Evolutionary conservation across 2,329 filamentous ascomycete species (phyloP).

Genomic region (Pseudogymnoascus sp.): DNA sequence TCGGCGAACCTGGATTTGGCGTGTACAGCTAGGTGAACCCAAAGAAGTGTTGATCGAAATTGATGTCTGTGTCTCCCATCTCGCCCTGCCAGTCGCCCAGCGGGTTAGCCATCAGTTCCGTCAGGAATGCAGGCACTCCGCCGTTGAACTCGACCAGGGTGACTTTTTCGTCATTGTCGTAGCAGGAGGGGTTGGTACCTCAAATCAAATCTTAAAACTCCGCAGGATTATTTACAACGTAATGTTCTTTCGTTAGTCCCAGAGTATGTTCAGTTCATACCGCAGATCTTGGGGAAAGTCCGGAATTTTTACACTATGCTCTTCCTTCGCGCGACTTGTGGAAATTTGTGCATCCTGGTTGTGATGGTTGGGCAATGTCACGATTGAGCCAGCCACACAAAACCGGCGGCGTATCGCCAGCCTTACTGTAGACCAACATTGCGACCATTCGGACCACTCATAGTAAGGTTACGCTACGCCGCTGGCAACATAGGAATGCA

Average conservation of each 20-base stretch:
- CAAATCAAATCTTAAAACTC: no score
- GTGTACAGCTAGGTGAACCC: constrained; percentile 28
- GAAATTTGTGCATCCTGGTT: no score
- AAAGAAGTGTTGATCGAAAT: constrained; percentile 25
- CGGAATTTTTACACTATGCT: no score
- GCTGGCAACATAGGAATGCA: neutral
- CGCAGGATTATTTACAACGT: no score
- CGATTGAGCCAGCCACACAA: neutral
- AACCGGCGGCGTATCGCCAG: neutral
- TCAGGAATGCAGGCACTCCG: constrained; percentile 15
- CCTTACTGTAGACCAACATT: neutral
- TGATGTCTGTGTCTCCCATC: constrained; percentile 20
- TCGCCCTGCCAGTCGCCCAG: constrained; percentile 17
- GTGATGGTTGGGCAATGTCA: neutral
- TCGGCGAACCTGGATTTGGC: neutral
- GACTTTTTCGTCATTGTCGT: constrained; percentile 11
- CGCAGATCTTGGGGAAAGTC: no score
- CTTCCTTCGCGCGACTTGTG: no score
- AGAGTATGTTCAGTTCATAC: no score
- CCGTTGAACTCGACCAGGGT: constrained; percentile 17
- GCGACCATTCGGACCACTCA: neutral
- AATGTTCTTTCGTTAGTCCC: no score
- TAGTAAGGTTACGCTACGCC: no score
- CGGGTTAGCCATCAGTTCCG: constrained; percentile 13
- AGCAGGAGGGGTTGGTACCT: constrained; percentile 18